Percentiles rank a stretch among this genome's conserved stretches.
phyloP scores from a whole-genome alignment of 2,329 filamentous ascomycete species.

The Fusarium sulawesiense region DNA sequence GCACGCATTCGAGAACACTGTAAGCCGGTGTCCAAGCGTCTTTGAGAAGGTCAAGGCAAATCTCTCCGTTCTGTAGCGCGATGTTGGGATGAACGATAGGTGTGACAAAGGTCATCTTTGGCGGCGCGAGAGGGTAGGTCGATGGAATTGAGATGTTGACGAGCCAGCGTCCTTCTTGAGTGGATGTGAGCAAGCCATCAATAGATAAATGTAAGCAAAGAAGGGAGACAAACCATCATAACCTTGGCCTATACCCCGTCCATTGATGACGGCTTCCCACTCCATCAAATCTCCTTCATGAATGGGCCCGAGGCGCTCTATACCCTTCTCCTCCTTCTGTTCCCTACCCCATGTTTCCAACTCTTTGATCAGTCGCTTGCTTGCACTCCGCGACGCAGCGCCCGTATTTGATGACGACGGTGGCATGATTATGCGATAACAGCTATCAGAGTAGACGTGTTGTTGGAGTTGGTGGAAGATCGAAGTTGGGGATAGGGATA shows the following conservation, averaged over 20 bases:
- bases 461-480: neutral
- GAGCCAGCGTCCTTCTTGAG: conserved; percentile 79
- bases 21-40: conserved; percentile 88
- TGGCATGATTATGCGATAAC: conserved; percentile 27
- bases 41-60: conserved; percentile 89
- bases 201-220: neutral
- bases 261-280: conserved; percentile 72
- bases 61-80: conserved; percentile 78
- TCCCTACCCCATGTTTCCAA: conserved; percentile 65
- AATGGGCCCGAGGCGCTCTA: conserved; percentile 69
- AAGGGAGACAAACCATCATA: conserved; percentile 61
- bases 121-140: conserved; percentile 82
- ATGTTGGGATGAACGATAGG: conserved; percentile 88
- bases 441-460: neutral
- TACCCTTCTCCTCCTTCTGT: conserved; percentile 61
- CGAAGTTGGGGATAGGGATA: neutral
- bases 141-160: conserved; percentile 80
- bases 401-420: conserved; percentile 35
- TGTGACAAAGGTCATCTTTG: conserved; percentile 83
- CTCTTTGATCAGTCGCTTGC: conserved; percentile 69
- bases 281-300: conserved; percentile 65
- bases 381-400: conserved; percentile 57
- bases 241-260: conserved; percentile 64
- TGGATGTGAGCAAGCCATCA: neutral
- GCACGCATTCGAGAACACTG: conserved; percentile 79